Percentiles rank a stretch among this genome's conserved stretches.
Evolutionary conservation across 2,329 filamentous ascomycete species (phyloP).

Genomic region (Venturia effusa): DNA sequence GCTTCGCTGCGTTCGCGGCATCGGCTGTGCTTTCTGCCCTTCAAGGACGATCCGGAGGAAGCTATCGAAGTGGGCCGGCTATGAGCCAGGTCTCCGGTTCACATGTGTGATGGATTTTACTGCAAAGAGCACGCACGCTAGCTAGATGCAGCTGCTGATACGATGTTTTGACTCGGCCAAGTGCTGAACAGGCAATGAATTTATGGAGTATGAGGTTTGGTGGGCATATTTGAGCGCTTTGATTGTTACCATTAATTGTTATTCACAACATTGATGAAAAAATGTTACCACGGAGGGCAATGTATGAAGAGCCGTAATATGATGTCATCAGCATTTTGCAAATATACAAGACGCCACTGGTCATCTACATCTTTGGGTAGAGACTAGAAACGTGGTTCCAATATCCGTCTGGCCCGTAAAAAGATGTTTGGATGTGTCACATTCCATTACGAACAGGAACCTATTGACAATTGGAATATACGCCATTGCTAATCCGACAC

Average conservation of each 20-base stretch:
- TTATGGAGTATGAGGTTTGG: neutral
- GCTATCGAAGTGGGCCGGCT: conserved; percentile 33
- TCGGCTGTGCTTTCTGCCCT: conserved; percentile 45
- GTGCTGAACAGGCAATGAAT: neutral
- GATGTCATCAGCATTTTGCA: too few species aligned
- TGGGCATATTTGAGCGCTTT: neutral
- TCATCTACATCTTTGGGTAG: too few species aligned
- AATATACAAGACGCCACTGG: too few species aligned
- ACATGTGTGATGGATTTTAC: neutral
- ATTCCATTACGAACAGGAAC: too few species aligned
- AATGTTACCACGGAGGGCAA: too few species aligned
- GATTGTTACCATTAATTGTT: neutral
- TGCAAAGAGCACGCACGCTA: neutral
- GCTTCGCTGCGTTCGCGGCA: conserved; percentile 51
- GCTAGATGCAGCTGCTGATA: neutral
- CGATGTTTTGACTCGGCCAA: neutral
- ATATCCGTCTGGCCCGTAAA: too few species aligned
- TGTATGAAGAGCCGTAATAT: too few species aligned
- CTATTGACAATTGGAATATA: too few species aligned
- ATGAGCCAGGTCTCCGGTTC: conserved; percentile 43
- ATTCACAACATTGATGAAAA: too few species aligned
- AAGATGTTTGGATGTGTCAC: too few species aligned
- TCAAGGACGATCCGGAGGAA: conserved; percentile 36
- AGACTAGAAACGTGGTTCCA: too few species aligned
- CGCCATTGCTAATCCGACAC: too few species aligned